These are phyloP conservation scores for Lachancea dasiensis DNA, from an alignment of 805 yeast genomes.

Conservation along the genomic window DNA sequence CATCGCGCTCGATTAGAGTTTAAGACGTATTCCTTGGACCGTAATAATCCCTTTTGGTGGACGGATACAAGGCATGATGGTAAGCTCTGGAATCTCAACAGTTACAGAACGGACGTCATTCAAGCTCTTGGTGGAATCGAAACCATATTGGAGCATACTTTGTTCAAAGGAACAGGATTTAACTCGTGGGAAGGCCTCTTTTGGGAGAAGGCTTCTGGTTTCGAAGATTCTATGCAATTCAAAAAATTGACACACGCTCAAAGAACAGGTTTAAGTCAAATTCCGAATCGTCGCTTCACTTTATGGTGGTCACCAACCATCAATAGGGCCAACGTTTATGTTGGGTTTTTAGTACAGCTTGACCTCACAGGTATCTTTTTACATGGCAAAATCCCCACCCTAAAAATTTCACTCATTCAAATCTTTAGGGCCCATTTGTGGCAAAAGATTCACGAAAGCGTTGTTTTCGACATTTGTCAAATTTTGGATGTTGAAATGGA, in stretches of 20 bases:
- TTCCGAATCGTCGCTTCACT: slow-evolving; percentile 95
- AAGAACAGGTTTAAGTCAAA: slow-evolving; percentile 92
- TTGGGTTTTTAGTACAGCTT: slow-evolving; percentile 92
- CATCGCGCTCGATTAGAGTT: slow-evolving; percentile 79
- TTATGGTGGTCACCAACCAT: slow-evolving; percentile 99
- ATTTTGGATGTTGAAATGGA: slow-evolving; percentile 84
- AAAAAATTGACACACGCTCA: slow-evolving; percentile 96
- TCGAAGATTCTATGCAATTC: slow-evolving; percentile 92
- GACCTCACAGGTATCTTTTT: slow-evolving; percentile 95
- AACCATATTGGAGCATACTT: slow-evolving; percentile 88
- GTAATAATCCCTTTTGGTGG: slow-evolving; percentile 96
- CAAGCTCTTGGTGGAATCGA: slow-evolving; percentile 98
- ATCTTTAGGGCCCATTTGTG: slow-evolving; percentile 96
- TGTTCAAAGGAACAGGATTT: slow-evolving; percentile 95
- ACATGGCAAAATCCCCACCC: slow-evolving; percentile 96
- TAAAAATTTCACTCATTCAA: slow-evolving; percentile 91
- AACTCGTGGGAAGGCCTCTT: slow-evolving; percentile 98
- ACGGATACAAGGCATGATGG: slow-evolving; percentile 91
- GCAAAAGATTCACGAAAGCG: slow-evolving; percentile 97
- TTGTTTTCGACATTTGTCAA: slow-evolving; percentile 90
- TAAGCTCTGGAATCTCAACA: slow-evolving; percentile 85
- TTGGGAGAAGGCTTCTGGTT: slow-evolving; percentile 98
- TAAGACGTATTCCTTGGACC: slow-evolving; percentile 61
- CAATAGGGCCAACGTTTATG: slow-evolving; percentile 95
- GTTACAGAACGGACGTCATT: slow-evolving; percentile 91